Conservation (phyloP, 2,329 filamentous ascomycete genomes). For the Alternaria triticimaculans region DNA sequence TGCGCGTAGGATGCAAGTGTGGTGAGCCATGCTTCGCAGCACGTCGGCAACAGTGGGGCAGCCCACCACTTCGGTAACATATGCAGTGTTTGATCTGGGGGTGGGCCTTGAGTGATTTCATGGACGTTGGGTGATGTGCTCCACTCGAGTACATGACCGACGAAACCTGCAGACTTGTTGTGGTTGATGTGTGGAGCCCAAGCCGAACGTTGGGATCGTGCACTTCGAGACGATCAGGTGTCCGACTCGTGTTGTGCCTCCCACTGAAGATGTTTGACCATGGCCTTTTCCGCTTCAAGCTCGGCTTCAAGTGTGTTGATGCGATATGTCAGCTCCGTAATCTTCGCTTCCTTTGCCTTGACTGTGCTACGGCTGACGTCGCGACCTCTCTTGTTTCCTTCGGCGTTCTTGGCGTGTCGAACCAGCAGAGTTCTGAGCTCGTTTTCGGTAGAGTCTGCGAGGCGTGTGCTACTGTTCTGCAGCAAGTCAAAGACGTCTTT, state of each 20-base stretch:
- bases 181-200: background rate
- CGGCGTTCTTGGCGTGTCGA: slow-evolving; percentile 63
- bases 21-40: background rate
- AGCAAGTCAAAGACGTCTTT: slow-evolving; percentile 60
- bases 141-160: background rate
- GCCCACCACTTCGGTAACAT: background rate
- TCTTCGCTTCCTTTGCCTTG: slow-evolving; percentile 68
- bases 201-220: background rate
- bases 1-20: background rate
- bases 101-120: background rate
- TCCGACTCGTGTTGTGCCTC: slow-evolving; percentile 14
- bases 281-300: slow-evolving; percentile 59
- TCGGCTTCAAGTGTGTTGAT: slow-evolving; percentile 65
- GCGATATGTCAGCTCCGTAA: slow-evolving; percentile 70
- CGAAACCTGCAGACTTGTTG: background rate
- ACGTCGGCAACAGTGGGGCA: background rate
- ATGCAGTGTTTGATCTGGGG: background rate
- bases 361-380: slow-evolving; percentile 70
- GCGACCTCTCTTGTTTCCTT: slow-evolving; percentile 68
- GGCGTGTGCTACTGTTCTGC: slow-evolving; percentile 51
- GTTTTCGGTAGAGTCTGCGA: slow-evolving; percentile 13
- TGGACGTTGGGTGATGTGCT: background rate
- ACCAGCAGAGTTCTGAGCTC: slow-evolving; percentile 31
- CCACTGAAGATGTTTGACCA: slow-evolving; percentile 41
- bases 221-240: background rate